These are phyloP conservation scores for Sporopachydermia quercuum DNA, from an alignment of 805 yeast genomes.

Conservation along the genomic window DNA sequence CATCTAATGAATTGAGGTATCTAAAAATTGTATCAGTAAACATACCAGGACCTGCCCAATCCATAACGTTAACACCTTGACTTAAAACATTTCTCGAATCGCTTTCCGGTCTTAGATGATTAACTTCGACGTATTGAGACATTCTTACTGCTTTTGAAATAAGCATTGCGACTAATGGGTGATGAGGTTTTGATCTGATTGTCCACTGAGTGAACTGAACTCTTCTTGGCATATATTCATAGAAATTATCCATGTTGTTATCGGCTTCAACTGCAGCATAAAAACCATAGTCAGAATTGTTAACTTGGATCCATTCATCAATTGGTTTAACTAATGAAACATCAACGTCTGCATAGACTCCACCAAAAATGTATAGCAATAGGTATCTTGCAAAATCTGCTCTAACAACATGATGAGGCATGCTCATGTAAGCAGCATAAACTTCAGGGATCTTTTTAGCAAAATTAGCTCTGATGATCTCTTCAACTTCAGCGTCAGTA, in stretches of 20 bases:
- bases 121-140: neutral
- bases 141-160: neutral
- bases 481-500: neutral
- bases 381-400: constrained; percentile 10
- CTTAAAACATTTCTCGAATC: too few species aligned
- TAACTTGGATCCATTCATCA: constrained; percentile 6
- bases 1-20: neutral
- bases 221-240: neutral
- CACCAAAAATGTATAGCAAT: constrained; percentile 9
- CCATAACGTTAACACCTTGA: neutral
- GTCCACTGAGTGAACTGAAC: neutral
- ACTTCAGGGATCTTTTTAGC: constrained; percentile 7
- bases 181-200: neutral
- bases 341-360: constrained; percentile 11
- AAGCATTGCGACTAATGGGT: neutral
- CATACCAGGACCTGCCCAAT: neutral
- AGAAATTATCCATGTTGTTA: neutral
- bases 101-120: too few species aligned
- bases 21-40: neutral
- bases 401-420: constrained; percentile 7
- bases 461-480: neutral
- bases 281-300: neutral
- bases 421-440: constrained; percentile 6
- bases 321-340: constrained; percentile 10
- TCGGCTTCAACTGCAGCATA: neutral